Evolutionary conservation across 2,329 filamentous ascomycete species (phyloP).

Genomic region (Biscogniauxia mediterranea): DNA sequence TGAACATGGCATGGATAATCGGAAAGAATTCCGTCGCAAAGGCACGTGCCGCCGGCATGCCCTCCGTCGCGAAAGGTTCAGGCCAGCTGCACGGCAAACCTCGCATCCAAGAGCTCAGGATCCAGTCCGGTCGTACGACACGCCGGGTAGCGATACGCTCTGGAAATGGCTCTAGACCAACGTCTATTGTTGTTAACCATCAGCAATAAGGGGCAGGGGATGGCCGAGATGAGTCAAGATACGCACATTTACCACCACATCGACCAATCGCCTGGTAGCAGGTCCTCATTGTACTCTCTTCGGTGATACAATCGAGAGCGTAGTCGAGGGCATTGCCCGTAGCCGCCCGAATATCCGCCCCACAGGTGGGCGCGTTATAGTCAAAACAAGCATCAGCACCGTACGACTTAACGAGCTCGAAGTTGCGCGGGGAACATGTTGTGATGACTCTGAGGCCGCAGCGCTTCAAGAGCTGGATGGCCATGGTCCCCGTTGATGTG

Average conservation of each 20-base stretch:
- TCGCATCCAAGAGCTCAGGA: constrained; percentile 11
- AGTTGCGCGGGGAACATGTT: constrained; percentile 5
- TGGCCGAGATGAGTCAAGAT: neutral
- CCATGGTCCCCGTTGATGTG: constrained; percentile 42
- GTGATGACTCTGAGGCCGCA: constrained; percentile 8
- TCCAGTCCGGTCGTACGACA: constrained; percentile 9
- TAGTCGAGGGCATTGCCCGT: constrained; percentile 4
- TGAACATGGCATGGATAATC: constrained; percentile 6
- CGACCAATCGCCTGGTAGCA: constrained; percentile 10
- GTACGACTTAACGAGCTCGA: constrained; percentile 3
- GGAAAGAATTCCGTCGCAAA: constrained; percentile 9
- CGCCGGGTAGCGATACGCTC: constrained; percentile 1
- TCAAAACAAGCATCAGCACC: constrained; percentile 5
- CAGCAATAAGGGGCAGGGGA: neutral
- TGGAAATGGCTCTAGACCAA: constrained; percentile 8
- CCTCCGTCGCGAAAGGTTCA: constrained; percentile 8
- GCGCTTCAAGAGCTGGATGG: constrained; percentile 40
- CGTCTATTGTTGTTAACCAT: neutral
- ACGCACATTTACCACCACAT: constrained; percentile 3
- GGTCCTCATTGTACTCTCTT: constrained; percentile 1
- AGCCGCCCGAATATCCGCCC: constrained; percentile 44
- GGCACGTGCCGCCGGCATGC: constrained; percentile 6
- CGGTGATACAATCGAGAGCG: constrained; percentile 10
- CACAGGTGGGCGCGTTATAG: constrained; percentile 3
- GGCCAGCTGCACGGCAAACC: constrained; percentile 12